Base-by-base conservation (phyloP, 116 monocot species). In the Zostera marina region DNA sequence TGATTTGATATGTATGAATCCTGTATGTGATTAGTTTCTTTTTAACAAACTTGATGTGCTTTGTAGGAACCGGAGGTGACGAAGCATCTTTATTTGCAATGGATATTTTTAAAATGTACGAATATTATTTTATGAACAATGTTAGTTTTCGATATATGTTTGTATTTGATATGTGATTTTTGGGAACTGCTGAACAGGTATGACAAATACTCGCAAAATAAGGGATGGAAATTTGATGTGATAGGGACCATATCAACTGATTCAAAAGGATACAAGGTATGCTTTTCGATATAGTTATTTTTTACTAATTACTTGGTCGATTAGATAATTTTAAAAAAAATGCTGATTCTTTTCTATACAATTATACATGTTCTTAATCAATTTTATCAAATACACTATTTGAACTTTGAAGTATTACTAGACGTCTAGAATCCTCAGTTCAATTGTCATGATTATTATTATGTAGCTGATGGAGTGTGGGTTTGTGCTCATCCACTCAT, bases 71-170 rank as follows among this genome's bases (percentile, higher is more conserved):
- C 73, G 98, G 98, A 54, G 98, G 98, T 19, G 98, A 98, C 68
- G 98, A 98, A 69, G 98, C 98, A 64, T 98, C 98, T 59, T 67
- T 98, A 17, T 98, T 98, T 73, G 98, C 98, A 26, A 89, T 98
- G 98, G 86, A 98, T 67, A 68, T 98, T 68, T 98, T 98, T 44
- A 86, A 79, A 73, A 90, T 98, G 98, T 90, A 76, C 54, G 71
- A 22, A 17, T 7, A 7, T 54, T 14, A 22, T 8, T 46, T 22
- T 48, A 20, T 60, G 10, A 23, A 2, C 8, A 58, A 7, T 42
- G n/a, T 42, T 58, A 13, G 41, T 9, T 42, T 2, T 58, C 17
- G 39, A 42, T 42, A 21, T 42, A 17, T 43, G 40, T 6, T 3
- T 9, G 11, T 42, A 21, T 43, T 59, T 14, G 8, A 58, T 42